Evolutionary conservation across 495 filamentous ascomycete species (phyloP).

Genomic region (Neurospora sp.): DNA sequence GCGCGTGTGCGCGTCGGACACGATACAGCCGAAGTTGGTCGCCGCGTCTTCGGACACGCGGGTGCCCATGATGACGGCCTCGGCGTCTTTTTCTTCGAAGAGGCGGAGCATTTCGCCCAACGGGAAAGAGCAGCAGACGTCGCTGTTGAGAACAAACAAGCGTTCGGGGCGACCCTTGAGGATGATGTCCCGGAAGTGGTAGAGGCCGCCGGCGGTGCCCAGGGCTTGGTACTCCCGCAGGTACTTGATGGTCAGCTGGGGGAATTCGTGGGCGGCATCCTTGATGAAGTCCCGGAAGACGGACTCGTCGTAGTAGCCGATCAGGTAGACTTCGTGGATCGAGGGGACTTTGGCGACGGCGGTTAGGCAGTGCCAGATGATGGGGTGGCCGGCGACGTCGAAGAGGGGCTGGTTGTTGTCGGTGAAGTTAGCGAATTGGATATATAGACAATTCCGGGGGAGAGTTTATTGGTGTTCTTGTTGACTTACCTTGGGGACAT

Average conservation of each 20-base stretch:
- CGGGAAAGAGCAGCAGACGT: constrained; percentile 99
- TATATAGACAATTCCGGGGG: background rate
- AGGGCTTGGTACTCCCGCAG: constrained; percentile 95
- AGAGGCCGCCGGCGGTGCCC: constrained; percentile 91
- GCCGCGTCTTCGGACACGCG: constrained; percentile 86
- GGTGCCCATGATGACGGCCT: constrained; percentile 94
- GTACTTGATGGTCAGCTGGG: constrained; percentile 86
- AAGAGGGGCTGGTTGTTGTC: constrained; percentile 69
- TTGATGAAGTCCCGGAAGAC: constrained; percentile 98
- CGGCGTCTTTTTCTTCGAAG: constrained; percentile 90
- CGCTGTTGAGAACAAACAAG: constrained; percentile 95
- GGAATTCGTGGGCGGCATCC: constrained; percentile 72
- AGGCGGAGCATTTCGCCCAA: constrained; percentile 88
- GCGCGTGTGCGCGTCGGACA: constrained; percentile 88
- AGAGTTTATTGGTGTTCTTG: background rate
- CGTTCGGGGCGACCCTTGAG: constrained; percentile 91
- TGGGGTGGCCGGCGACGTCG: constrained; percentile 94
- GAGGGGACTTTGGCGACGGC: constrained; percentile 84
- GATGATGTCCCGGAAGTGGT: constrained; percentile 99
- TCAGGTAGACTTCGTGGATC: constrained; percentile 92
- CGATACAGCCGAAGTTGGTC: constrained; percentile 95
- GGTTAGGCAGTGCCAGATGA: constrained; percentile 93
- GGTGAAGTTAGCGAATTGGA: constrained; percentile 1
- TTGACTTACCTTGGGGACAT: constrained; percentile 78
- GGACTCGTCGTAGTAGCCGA: constrained; percentile 96